Percentiles rank a stretch among this genome's conserved stretches.
Conservation (phyloP, 768 basidiomycete genomes). For the Agrocybe praecox region DNA sequence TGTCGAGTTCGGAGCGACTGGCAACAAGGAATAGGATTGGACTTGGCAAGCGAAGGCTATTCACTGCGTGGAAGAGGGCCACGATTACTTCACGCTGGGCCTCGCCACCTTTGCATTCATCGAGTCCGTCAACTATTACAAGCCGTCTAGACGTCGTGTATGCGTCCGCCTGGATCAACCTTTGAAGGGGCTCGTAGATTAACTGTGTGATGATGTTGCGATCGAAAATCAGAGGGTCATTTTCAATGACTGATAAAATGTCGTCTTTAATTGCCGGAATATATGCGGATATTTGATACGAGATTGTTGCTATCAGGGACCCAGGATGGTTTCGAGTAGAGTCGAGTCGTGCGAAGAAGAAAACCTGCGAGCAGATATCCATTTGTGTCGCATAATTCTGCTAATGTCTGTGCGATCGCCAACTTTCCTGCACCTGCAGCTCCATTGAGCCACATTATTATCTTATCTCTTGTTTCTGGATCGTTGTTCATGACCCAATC, state of each 20-base stretch:
- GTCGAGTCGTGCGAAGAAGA: slow-evolving; percentile 11
- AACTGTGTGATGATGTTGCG: not conserved
- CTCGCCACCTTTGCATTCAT: slow-evolving; percentile 6
- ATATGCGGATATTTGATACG: slow-evolving; percentile 1
- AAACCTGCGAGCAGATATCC: slow-evolving; percentile 4
- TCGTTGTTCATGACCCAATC: slow-evolving; percentile 11
- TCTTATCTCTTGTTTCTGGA: not conserved
- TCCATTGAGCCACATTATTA: slow-evolving; percentile 10
- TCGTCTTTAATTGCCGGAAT: not conserved
- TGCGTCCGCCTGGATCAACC: not conserved
- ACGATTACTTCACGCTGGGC: slow-evolving; percentile 5
- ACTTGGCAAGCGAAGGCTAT: not conserved
- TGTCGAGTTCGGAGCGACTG: slow-evolving; percentile 9
- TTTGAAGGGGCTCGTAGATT: slow-evolving; percentile 1
- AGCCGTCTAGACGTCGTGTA: not conserved
- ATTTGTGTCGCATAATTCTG: slow-evolving; percentile 1
- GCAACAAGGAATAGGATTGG: slow-evolving; percentile 10
- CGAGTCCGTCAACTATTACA: slow-evolving; percentile 14
- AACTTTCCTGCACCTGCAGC: slow-evolving; percentile 16
- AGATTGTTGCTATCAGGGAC: slow-evolving; percentile 7
- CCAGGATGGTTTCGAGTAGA: not conserved
- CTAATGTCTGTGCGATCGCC: slow-evolving; percentile 13
- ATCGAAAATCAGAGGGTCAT: slow-evolving; percentile 8
- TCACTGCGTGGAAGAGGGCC: not conserved
- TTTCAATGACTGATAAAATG: not conserved